Evolutionary conservation across 148 eudicot genomes (phyloP).

Genomic region (Rhododendron mucronatum): DNA sequence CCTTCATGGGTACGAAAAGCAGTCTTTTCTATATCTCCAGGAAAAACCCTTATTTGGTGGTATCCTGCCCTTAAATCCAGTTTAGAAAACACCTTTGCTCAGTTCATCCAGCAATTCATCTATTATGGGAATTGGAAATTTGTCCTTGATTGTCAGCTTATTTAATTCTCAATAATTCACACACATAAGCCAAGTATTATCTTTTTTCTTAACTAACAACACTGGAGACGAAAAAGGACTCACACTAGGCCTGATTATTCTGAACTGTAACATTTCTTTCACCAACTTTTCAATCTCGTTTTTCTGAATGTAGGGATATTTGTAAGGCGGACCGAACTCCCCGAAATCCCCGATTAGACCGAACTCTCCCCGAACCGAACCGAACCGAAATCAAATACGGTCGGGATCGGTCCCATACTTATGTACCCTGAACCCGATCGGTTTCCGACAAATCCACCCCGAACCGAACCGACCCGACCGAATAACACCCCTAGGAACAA

Average conservation of each 20-base stretch:
- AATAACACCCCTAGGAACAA: neutral
- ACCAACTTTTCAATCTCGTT: neutral
- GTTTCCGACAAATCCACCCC: no score
- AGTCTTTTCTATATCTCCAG: neutral
- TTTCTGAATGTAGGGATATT: neutral
- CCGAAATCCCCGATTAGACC: no score
- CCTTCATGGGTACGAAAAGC: neutral
- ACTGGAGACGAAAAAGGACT: neutral
- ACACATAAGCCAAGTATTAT: neutral
- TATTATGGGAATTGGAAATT: neutral
- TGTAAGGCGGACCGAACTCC: neutral
- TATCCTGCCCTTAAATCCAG: neutral
- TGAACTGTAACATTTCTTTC: neutral
- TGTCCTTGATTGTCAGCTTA: neutral
- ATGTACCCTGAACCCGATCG: no score
- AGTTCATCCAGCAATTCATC: neutral
- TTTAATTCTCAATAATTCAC: neutral
- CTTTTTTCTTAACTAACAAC: neutral
- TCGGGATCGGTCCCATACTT: no score
- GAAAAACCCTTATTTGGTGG: neutral
- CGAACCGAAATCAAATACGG: no score
- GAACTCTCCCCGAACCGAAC: no score
- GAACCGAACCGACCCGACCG: no score
- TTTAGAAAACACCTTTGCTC: neutral
- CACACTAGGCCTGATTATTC: neutral